phyloP scores from a whole-genome alignment of 2,329 filamentous ascomycete species.

The Aspergillus nomiae region DNA sequence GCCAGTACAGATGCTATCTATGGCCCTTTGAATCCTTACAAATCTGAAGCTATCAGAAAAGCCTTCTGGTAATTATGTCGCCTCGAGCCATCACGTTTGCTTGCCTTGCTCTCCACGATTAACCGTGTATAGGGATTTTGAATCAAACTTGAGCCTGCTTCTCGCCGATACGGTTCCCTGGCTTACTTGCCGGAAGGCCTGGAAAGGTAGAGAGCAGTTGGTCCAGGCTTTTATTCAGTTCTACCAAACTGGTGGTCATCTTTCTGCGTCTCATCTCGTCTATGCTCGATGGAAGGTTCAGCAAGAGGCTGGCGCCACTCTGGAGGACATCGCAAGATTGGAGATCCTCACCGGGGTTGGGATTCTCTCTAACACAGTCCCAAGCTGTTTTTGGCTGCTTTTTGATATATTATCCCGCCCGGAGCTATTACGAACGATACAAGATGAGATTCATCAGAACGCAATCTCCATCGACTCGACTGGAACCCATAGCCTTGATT shows the following conservation, averaged over 20 bases:
- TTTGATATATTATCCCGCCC: conserved; percentile 47
- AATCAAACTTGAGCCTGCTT: conserved; percentile 33
- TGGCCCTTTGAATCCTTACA: conserved; percentile 32
- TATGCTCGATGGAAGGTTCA: conserved; percentile 18
- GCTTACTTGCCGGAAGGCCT: conserved; percentile 41
- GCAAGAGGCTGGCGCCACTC: conserved; percentile 15
- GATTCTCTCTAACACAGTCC: conserved; percentile 46
- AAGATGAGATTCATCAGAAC: conserved; percentile 40
- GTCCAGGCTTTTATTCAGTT: conserved; percentile 43
- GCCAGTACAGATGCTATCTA: conserved; percentile 32
- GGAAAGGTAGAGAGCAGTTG: conserved; percentile 39
- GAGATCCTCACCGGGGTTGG: conserved; percentile 36
- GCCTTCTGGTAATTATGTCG: background rate
- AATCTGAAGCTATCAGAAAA: conserved; percentile 10
- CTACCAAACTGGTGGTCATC: conserved; percentile 40
- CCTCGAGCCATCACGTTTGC: no score
- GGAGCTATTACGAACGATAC: conserved; percentile 40
- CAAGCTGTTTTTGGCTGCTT: conserved; percentile 50
- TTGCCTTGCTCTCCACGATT: background rate
- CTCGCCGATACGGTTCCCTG: conserved; percentile 37
- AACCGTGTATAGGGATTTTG: conserved; percentile 36
- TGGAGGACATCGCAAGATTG: conserved; percentile 27
- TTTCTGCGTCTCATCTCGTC: conserved; percentile 32
- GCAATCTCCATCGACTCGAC: conserved; percentile 24
- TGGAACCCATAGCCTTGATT: conserved; percentile 28